Conservation (phyloP, 2,329 filamentous ascomycete species). For the Pseudofabraea citricarpa region DNA sequence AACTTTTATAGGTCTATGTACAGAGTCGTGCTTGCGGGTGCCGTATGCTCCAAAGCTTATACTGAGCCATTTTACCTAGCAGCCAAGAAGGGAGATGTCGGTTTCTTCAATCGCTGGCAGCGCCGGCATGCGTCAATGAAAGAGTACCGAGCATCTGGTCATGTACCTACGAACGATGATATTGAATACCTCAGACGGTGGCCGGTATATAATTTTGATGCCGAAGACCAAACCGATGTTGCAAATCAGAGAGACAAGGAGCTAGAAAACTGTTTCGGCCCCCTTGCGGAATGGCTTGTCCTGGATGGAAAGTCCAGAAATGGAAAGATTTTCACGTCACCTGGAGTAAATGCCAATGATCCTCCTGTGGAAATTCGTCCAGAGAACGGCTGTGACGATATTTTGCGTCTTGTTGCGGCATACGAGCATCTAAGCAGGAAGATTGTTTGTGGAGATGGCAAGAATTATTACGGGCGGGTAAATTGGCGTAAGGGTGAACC, state of each 20-base stretch:
- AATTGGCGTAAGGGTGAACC: not conserved
- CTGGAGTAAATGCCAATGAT: no score
- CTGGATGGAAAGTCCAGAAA: not conserved
- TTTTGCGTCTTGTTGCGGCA: not conserved
- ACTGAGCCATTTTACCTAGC: not conserved
- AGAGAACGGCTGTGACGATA: no score
- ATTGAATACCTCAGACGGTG: not conserved
- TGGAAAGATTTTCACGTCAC: not conserved
- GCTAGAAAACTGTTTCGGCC: not conserved
- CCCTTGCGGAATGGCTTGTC: not conserved
- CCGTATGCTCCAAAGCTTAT: not conserved
- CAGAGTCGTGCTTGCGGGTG: not conserved
- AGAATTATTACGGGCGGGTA: not conserved
- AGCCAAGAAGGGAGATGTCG: not conserved
- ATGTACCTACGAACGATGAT: not conserved
- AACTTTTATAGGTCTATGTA: not conserved
- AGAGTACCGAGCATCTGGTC: no score
- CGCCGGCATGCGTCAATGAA: not conserved
- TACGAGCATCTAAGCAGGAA: not conserved
- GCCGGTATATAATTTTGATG: not conserved
- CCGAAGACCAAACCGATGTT: not conserved
- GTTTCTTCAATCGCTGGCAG: not conserved
- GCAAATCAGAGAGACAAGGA: not conserved
- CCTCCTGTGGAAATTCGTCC: no score
- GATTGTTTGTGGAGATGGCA: not conserved